Base-by-base conservation (phyloP, 805 yeast genomes). In the Cyberlindnera mississippiensis region DNA sequence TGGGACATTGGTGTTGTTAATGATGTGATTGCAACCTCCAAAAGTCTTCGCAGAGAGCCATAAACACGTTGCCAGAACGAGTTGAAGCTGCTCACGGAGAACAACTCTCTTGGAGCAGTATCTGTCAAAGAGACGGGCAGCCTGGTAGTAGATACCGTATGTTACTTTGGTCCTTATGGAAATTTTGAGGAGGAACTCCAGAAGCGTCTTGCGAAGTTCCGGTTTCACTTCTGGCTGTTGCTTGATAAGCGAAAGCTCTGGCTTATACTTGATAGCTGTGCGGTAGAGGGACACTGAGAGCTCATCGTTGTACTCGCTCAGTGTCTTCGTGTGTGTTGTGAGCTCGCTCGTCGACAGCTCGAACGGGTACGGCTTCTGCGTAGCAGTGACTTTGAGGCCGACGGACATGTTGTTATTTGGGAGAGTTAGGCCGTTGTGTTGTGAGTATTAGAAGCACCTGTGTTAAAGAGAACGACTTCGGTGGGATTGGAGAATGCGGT, bases 11-110 rank as follows among this genome's bases (percentile, higher is more conserved):
- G 68, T 59, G 44, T 71, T 67, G 57, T 77, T 77, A 40, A 77
- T 73, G 51, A 79, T 76, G 61, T 80, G 87, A 51, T 78, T 78
- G 61, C 82, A 80, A 29, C 87, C 87, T 37, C 87, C 87, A 55
- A 76, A 76, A n/a, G 81, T 72, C 61, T 91, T 91, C 19, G 96
- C 82, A 2, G 96, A 87, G 26, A 91, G 75, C 97, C 98, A 91
- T 28, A 91, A 67, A 46, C 96, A 87, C 4, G 96, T 87, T 46
- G 95, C 85, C 26, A 95, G 88, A 10, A 91, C 91, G 40, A 91
- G 72, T 63, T 90, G 96, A 47, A 87, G 81, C 64, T 90, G 98
- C 44, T 85, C 90, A 51, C 82, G 77, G 49, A 85, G 73, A 1
- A 90, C 93, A 7, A 89, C 79, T 53, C 98, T 73, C 54, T 82